Conservation (phyloP, 129 eudicot species). For the Pseudognaphalium luteoalbum region DNA sequence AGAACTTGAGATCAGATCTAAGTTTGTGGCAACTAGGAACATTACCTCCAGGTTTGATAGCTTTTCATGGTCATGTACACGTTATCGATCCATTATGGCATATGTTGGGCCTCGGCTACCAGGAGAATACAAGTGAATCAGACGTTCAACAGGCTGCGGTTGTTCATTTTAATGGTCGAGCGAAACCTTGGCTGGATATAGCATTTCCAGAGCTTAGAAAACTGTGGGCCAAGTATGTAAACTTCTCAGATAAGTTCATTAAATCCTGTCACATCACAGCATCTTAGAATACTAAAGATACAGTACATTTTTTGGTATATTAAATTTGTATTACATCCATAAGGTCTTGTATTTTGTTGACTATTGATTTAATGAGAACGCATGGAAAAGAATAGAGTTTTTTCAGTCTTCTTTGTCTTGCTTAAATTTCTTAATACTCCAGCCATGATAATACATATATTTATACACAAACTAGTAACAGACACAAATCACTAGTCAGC, state of each 20-base stretch:
- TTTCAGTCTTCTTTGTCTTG: background rate
- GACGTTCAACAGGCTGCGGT: constrained; percentile 85
- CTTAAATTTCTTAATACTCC: background rate
- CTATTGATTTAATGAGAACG: background rate
- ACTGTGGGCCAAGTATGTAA: constrained; percentile 76
- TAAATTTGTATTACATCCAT: constrained; percentile 9
- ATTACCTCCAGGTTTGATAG: constrained; percentile 92
- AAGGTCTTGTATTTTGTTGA: constrained; percentile 23
- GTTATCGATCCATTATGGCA: constrained; percentile 84
- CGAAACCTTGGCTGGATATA: constrained; percentile 95
- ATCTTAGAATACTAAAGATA: constrained; percentile 32
- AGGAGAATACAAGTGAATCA: constrained; percentile 69
- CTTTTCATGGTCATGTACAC: constrained; percentile 87
- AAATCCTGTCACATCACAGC: constrained; percentile 71
- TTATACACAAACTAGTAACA: background rate
- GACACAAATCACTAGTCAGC: background rate
- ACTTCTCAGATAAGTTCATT: constrained; percentile 80
- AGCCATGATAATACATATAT: background rate
- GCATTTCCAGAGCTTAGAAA: constrained; percentile 74
- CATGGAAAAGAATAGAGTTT: background rate
- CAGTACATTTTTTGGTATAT: constrained; percentile 9
- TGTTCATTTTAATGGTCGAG: constrained; percentile 88
- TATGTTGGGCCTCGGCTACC: constrained; percentile 95
- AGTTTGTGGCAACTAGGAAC: constrained; percentile 99
- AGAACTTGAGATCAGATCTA: constrained; percentile 90